Conservation (phyloP, 129 eudicot species). For the Smallanthus sonchifolius region DNA sequence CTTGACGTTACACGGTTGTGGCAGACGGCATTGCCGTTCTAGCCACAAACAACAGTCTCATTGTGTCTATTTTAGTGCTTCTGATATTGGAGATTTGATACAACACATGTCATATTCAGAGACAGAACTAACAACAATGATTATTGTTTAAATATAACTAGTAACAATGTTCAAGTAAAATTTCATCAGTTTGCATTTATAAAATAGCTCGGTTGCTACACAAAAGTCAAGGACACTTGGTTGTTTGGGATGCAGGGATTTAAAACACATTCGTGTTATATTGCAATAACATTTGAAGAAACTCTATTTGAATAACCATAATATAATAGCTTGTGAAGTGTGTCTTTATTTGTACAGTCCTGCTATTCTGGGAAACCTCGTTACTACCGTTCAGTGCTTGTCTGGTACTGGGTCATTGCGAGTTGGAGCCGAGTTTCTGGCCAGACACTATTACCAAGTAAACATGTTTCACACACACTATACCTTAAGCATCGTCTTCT, state of each 20-base stretch:
- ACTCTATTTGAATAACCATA: background rate
- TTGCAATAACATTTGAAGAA: background rate
- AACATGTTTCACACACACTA: background rate
- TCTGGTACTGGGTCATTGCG: constrained; percentile 96
- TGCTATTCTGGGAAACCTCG: constrained; percentile 76
- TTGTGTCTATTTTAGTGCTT: background rate
- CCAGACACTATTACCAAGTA: constrained; percentile 78
- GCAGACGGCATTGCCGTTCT: background rate
- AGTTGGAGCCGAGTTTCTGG: constrained; percentile 90
- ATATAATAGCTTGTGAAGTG: background rate
- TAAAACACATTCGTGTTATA: background rate
- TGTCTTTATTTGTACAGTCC: constrained; percentile 49
- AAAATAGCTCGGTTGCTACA: background rate
- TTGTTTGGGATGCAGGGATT: background rate
- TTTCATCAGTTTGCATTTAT: background rate
- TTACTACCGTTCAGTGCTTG: constrained; percentile 90
- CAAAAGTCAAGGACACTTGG: background rate
- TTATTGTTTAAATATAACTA: background rate
- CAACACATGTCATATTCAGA: background rate
- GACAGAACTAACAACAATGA: background rate
- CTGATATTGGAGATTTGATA: background rate
- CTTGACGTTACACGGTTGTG: no score
- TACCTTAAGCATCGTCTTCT: background rate
- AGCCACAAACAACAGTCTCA: background rate
- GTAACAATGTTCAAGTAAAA: background rate